Conservation (phyloP, 352 stramenopile genomes). For the Pythium graminicola region DNA sequence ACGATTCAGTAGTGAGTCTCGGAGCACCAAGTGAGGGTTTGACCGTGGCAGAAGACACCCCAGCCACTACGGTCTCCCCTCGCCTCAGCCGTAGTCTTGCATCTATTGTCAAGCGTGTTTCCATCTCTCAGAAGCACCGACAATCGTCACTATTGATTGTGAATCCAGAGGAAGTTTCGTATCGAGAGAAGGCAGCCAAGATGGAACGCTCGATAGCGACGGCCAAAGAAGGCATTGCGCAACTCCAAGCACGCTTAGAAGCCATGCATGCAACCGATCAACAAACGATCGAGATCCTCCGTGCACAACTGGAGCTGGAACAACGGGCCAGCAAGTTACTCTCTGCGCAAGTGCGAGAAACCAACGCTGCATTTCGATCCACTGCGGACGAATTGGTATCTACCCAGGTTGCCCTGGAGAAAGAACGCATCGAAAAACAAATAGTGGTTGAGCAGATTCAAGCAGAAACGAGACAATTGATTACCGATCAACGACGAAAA, state of each 20-base stretch:
- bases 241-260: constrained; percentile 28
- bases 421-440: constrained; percentile 33
- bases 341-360: constrained; percentile 45
- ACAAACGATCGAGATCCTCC: constrained; percentile 31
- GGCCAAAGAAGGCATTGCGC: constrained; percentile 33
- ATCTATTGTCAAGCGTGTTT: constrained; percentile 7
- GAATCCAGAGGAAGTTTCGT: constrained; percentile 32
- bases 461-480: constrained; percentile 35
- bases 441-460: constrained; percentile 43
- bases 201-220: constrained; percentile 45
- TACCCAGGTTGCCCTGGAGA: constrained; percentile 43
- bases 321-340: constrained; percentile 39
- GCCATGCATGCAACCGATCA: constrained; percentile 26
- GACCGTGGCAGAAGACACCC: too few relatives aligned
- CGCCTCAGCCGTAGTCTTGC: constrained; percentile 11
- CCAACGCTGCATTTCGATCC: constrained; percentile 33
- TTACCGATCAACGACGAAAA: constrained; percentile 44
- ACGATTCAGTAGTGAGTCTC: background rate
- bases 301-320: constrained; percentile 50
- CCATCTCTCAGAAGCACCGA: constrained; percentile 9
- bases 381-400: constrained; percentile 41
- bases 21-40: too few relatives aligned
- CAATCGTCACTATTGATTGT: background rate
- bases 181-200: constrained; percentile 45
- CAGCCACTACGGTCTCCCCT: too few relatives aligned